Evolutionary conservation across 75 land plant genomes (phyloP).

Genomic region (Selaginella tamariscina): DNA sequence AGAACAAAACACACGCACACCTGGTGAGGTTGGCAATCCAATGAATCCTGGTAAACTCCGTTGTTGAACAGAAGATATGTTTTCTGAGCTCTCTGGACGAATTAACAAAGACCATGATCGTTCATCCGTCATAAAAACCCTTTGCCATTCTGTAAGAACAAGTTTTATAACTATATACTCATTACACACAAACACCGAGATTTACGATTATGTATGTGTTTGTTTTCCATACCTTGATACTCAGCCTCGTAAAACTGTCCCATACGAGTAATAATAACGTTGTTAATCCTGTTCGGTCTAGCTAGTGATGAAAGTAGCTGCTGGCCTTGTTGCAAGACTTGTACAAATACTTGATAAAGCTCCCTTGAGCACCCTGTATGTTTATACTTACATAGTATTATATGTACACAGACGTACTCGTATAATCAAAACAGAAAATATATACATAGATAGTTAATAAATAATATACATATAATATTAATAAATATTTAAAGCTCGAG

Average conservation of each 20-base stretch:
- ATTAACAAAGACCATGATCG: constrained; percentile 88
- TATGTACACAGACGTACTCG: too few relatives aligned
- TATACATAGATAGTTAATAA: too few relatives aligned
- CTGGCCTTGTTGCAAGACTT: constrained; percentile 81
- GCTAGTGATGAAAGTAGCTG: constrained; percentile 49
- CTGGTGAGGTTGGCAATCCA: constrained; percentile 54
- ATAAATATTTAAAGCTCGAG: too few relatives aligned
- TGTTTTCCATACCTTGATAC: constrained; percentile 54
- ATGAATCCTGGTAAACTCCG: constrained; percentile 26
- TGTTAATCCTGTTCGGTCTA: constrained; percentile 47
- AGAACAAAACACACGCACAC: constrained; percentile 39
- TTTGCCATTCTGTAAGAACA: constrained; percentile 72
- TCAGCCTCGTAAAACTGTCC: constrained; percentile 87
- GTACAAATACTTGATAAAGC: constrained; percentile 58
- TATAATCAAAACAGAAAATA: too few relatives aligned
- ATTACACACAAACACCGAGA: not conserved
- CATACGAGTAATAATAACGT: constrained; percentile 63
- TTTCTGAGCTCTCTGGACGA: constrained; percentile 35
- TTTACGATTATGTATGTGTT: not conserved
- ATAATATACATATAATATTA: too few relatives aligned
- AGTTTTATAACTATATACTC: not conserved
- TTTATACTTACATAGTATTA: too few relatives aligned
- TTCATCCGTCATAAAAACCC: constrained; percentile 65
- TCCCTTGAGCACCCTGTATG: constrained; percentile 23
- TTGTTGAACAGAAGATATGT: constrained; percentile 33